Conservation (phyloP, 2,329 filamentous ascomycete genomes). For the Fusarium ramigenum region DNA sequence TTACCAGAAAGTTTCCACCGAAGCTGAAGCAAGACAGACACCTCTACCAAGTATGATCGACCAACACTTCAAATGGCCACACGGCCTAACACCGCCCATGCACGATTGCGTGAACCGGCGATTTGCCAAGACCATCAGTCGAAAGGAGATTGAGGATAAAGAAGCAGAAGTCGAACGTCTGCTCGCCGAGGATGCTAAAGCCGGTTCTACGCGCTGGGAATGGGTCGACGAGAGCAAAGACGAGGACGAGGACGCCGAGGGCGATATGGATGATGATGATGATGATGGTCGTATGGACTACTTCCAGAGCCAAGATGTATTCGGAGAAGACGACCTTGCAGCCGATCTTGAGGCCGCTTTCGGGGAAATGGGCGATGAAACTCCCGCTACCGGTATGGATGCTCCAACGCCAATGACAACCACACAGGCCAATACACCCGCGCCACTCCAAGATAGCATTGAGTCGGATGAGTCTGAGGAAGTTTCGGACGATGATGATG, state of each 20-base stretch:
- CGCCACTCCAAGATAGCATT: slow-evolving; percentile 55
- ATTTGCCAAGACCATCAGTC: slow-evolving; percentile 83
- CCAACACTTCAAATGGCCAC: slow-evolving; percentile 77
- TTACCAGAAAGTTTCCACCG: slow-evolving; percentile 71
- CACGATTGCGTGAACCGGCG: slow-evolving; percentile 83
- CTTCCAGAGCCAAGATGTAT: slow-evolving; percentile 46
- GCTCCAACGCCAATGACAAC: slow-evolving; percentile 57
- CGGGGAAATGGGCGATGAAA: slow-evolving; percentile 53
- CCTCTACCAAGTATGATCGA: slow-evolving; percentile 79
- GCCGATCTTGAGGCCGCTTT: slow-evolving; percentile 65
- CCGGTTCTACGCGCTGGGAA: slow-evolving; percentile 69
- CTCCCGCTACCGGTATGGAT: slow-evolving; percentile 54
- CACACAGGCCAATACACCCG: slow-evolving; percentile 56
- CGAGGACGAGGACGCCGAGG: slow-evolving; percentile 60
- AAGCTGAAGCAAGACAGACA: slow-evolving; percentile 71
- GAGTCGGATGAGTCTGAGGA: slow-evolving; percentile 55
- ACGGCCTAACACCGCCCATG: slow-evolving; percentile 89
- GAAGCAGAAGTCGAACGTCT: slow-evolving; percentile 81
- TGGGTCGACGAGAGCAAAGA: slow-evolving; percentile 65
- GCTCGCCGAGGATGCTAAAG: slow-evolving; percentile 73
- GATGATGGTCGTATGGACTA: slow-evolving; percentile 51
- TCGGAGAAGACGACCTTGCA: slow-evolving; percentile 58
- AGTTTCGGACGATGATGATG: slow-evolving; percentile 57
- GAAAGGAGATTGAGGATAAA: slow-evolving; percentile 85
- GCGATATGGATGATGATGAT: slow-evolving; percentile 54